Conservation (phyloP, 2,329 filamentous ascomycete genomes). For the Penicillium sp. region DNA sequence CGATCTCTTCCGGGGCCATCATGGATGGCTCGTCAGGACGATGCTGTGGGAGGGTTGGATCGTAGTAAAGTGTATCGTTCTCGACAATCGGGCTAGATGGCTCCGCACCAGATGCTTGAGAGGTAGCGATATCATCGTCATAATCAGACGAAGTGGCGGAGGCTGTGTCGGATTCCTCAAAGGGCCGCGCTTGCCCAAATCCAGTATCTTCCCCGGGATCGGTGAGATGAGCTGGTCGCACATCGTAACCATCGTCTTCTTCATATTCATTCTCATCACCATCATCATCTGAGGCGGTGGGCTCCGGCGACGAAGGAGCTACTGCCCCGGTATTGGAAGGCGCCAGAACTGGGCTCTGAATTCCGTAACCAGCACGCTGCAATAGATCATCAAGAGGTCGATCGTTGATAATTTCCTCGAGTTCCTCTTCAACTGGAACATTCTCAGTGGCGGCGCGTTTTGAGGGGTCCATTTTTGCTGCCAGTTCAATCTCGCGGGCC, state of each 20-base stretch:
- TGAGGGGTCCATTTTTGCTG: conserved; percentile 31
- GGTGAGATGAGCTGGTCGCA: conserved; percentile 25
- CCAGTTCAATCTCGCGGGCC: conserved; percentile 42
- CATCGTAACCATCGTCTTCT: conserved; percentile 15
- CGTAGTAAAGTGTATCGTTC: conserved; percentile 20
- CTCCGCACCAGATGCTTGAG: conserved; percentile 1
- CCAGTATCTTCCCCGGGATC: conserved; percentile 19
- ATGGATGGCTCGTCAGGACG: conserved; percentile 35
- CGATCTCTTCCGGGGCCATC: neutral
- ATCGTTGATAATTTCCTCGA: conserved; percentile 21
- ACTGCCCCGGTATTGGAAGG: conserved; percentile 21
- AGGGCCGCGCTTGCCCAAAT: conserved; percentile 11
- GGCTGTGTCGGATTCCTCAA: conserved; percentile 14
- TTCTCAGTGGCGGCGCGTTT: conserved; percentile 26
- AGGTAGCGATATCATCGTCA: conserved; percentile 2
- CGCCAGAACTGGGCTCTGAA: conserved; percentile 26
- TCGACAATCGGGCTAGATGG: neutral
- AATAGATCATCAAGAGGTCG: conserved; percentile 45
- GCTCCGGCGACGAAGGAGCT: conserved; percentile 24
- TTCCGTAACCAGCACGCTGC: conserved; percentile 41
- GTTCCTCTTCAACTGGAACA: conserved; percentile 23
- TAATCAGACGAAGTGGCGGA: conserved; percentile 22
- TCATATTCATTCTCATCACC: conserved; percentile 20
- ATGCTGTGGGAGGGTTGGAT: conserved; percentile 49
- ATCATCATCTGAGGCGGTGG: conserved; percentile 23